phyloP scores from a whole-genome alignment of 2,329 filamentous ascomycete genomes.

The Graphiopsis chlorocephala region DNA sequence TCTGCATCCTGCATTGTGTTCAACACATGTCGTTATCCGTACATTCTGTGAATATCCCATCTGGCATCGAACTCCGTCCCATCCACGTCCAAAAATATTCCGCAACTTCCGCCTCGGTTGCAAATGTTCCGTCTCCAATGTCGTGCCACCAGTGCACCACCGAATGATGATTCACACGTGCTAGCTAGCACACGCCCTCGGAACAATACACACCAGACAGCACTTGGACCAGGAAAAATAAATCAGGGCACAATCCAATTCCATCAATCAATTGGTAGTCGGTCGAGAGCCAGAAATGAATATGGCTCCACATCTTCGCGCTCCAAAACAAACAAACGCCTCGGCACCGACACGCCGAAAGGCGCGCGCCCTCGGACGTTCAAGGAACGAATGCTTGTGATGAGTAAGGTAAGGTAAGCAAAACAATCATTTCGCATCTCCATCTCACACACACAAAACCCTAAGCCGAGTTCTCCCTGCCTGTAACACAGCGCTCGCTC shows the following conservation, averaged over 20 bases:
- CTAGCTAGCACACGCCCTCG: neutral
- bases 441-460: neutral
- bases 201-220: neutral
- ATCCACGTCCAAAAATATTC: neutral
- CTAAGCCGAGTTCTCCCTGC: neutral
- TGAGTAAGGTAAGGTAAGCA: neutral
- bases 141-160: neutral
- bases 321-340: neutral
- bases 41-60: neutral
- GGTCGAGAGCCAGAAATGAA: neutral
- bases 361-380: neutral
- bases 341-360: neutral
- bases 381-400: neutral
- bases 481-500: neutral
- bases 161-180: neutral
- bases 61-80: neutral
- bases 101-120: slow-evolving; percentile 7
- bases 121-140: neutral
- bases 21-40: neutral
- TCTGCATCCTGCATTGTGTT: neutral
- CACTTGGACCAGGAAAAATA: neutral
- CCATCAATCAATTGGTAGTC: neutral
- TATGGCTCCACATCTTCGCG: neutral
- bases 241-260: neutral
- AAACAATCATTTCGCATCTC: neutral